Evolutionary conservation across 1,139 yeast genomes (phyloP).

Genomic region (Kodamaea fungicola): DNA sequence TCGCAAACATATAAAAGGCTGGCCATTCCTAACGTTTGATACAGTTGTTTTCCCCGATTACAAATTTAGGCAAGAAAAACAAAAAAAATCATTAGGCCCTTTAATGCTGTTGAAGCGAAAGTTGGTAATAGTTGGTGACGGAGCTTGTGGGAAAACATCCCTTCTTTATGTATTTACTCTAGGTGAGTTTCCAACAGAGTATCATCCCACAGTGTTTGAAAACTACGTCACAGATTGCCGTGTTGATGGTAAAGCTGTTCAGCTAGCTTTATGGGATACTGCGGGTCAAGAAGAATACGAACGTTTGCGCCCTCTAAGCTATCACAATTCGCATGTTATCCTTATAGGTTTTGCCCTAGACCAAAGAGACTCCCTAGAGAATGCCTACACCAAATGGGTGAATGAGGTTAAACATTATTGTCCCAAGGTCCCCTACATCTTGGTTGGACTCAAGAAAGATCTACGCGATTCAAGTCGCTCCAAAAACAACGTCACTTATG

Average conservation of each 20-base stretch:
- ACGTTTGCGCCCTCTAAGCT: slow-evolving; percentile 76
- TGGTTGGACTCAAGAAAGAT: slow-evolving; percentile 73
- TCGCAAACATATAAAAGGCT: no score
- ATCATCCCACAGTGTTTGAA: slow-evolving; percentile 94
- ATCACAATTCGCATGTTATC: slow-evolving; percentile 71
- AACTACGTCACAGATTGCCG: slow-evolving; percentile 92
- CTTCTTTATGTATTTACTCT: slow-evolving; percentile 84
- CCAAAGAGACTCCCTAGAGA: slow-evolving; percentile 64
- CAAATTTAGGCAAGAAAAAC: no score
- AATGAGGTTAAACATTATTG: slow-evolving; percentile 66
- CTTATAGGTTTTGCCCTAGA: slow-evolving; percentile 70
- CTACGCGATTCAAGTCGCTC: slow-evolving; percentile 32
- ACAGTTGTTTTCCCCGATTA: no score
- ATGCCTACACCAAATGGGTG: slow-evolving; percentile 71
- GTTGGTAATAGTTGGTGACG: slow-evolving; percentile 90
- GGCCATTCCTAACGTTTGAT: no score
- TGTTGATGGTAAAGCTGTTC: slow-evolving; percentile 88
- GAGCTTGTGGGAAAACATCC: slow-evolving; percentile 94
- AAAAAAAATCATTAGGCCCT: no score
- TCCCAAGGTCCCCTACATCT: slow-evolving; percentile 60
- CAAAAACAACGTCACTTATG: slow-evolving; percentile 36
- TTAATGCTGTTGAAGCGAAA: slow-evolving; percentile 52
- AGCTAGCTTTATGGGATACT: slow-evolving; percentile 91
- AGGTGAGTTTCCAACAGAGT: slow-evolving; percentile 81
- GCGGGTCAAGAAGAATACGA: slow-evolving; percentile 95